Percentiles rank a stretch among this genome's conserved stretches.
Conservation (phyloP, 805 yeast species). For the Schwanniomyces yamadae region DNA sequence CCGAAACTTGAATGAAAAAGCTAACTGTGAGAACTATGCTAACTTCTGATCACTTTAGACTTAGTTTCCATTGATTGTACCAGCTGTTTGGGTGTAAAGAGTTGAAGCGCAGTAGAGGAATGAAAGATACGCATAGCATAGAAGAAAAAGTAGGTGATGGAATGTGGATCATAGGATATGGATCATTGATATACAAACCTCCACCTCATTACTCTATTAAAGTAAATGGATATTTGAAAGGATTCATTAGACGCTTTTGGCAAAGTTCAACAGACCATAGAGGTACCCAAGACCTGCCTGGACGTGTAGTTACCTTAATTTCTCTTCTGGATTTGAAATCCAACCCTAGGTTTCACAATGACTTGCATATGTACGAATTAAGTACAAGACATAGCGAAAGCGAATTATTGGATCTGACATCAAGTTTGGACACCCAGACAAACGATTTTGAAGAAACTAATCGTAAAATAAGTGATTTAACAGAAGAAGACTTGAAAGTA, state of each 20-base stretch:
- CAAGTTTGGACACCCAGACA: not conserved
- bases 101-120: too few species aligned
- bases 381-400: conserved; percentile 9
- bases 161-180: conserved; percentile 87
- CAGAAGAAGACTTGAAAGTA: conserved; percentile 48
- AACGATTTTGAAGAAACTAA: conserved; percentile 9
- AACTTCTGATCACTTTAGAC: too few species aligned
- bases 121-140: too few species aligned
- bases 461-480: conserved; percentile 18
- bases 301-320: conserved; percentile 82
- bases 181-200: conserved; percentile 85
- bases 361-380: conserved; percentile 38
- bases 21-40: too few species aligned
- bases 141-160: too few species aligned
- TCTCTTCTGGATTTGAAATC: conserved; percentile 53
- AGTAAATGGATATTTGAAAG: conserved; percentile 72
- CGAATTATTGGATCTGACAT: conserved; percentile 4
- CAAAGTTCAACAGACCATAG: conserved; percentile 88
- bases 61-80: too few species aligned
- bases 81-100: too few species aligned
- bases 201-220: conserved; percentile 68
- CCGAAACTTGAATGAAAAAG: too few species aligned
- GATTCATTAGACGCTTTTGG: conserved; percentile 85
- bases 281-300: conserved; percentile 84
- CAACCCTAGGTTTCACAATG: conserved; percentile 40